Percentiles rank a stretch among this genome's conserved stretches.
Conservation (phyloP, 2,329 filamentous ascomycete species). For the Pyrenophora seminiperda region DNA sequence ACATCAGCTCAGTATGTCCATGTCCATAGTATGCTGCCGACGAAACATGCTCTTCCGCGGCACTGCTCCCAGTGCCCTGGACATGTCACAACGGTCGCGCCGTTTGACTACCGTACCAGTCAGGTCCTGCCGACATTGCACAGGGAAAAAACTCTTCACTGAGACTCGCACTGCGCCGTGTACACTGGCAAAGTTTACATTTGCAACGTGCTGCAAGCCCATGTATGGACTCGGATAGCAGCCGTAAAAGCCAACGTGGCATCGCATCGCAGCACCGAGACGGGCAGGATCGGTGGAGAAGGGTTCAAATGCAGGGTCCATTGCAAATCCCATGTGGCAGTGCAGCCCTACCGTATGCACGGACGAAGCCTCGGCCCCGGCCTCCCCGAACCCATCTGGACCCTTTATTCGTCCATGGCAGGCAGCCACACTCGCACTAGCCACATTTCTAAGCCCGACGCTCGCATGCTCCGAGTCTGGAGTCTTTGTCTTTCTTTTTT, state of each 20-base stretch:
- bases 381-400: slow-evolving; percentile 21
- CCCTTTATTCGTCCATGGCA: slow-evolving; percentile 15
- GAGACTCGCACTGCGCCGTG: slow-evolving; percentile 4
- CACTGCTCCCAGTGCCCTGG: slow-evolving; percentile 3
- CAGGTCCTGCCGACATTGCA: slow-evolving; percentile 4
- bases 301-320: slow-evolving; percentile 19
- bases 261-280: slow-evolving; percentile 18
- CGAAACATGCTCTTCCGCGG: slow-evolving; percentile 7
- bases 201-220: slow-evolving; percentile 18
- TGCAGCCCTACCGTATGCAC: slow-evolving; percentile 29
- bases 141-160: slow-evolving; percentile 21
- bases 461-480: slow-evolving; percentile 1
- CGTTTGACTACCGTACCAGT: slow-evolving; percentile 2
- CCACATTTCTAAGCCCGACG: slow-evolving; percentile 25
- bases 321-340: slow-evolving; percentile 17
- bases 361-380: slow-evolving; percentile 19
- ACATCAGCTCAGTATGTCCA: not conserved
- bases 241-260: slow-evolving; percentile 16
- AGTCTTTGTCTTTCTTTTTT: not conserved
- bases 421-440: too few species aligned
- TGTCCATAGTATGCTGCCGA: slow-evolving; percentile 14
- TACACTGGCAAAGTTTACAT: slow-evolving; percentile 10
- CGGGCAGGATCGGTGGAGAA: slow-evolving; percentile 11
- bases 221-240: slow-evolving; percentile 8
- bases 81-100: slow-evolving; percentile 2